Evolutionary conservation across 2,329 filamentous ascomycete species (phyloP).

Genomic region (Hawksworthiomyces lignivorus): DNA sequence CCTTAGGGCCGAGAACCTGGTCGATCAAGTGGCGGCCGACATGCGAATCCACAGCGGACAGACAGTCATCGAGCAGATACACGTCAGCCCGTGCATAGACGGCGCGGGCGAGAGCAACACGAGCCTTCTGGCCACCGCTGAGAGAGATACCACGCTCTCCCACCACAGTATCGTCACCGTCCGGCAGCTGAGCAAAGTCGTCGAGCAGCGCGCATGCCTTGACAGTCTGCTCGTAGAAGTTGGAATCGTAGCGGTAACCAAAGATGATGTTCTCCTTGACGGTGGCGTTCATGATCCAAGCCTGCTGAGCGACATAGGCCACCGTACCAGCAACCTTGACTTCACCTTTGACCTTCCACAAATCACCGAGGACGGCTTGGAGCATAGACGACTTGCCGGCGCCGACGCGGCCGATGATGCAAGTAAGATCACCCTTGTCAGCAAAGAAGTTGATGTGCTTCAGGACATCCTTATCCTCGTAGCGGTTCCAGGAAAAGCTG

Average conservation of each 20-base stretch:
- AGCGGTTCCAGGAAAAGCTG: constrained; percentile 90
- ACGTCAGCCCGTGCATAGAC: constrained; percentile 97
- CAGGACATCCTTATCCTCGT: constrained; percentile 63
- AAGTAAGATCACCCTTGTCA: constrained; percentile 87
- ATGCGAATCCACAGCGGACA: constrained; percentile 97
- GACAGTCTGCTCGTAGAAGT: constrained; percentile 89
- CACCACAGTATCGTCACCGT: constrained; percentile 94
- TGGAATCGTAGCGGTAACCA: constrained; percentile 84
- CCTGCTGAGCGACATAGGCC: constrained; percentile 86
- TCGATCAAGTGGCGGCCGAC: constrained; percentile 93
- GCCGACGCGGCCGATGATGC: constrained; percentile 89
- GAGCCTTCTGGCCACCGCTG: constrained; percentile 92
- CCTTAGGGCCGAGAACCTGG: constrained; percentile 79
- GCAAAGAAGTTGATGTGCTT: constrained; percentile 82
- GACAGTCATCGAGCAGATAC: constrained; percentile 86
- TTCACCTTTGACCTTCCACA: constrained; percentile 81
- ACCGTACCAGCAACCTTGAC: constrained; percentile 75
- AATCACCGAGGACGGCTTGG: constrained; percentile 78
- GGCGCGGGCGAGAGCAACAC: constrained; percentile 82
- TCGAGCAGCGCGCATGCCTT: constrained; percentile 85
- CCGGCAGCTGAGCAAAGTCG: constrained; percentile 85
- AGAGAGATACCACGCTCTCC: constrained; percentile 94
- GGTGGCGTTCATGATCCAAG: constrained; percentile 97
- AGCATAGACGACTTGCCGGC: constrained; percentile 90
- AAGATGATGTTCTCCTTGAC: constrained; percentile 97